Evolutionary conservation across 2,329 filamentous ascomycete species (phyloP).

Genomic region (Zarea fungicola): DNA sequence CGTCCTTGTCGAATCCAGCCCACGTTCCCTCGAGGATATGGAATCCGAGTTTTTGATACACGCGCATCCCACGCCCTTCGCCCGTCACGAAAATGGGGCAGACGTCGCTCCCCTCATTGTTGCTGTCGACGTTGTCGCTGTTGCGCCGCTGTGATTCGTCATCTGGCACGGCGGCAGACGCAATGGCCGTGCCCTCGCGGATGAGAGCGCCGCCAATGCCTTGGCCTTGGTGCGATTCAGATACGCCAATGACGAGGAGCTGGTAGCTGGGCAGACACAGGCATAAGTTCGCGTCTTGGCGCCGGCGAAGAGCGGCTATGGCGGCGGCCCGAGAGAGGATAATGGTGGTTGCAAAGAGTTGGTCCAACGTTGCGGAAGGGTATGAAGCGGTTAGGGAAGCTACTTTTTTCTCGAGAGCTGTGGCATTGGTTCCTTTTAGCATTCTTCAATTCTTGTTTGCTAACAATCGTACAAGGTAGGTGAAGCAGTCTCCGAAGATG

Average conservation of each 20-base stretch:
- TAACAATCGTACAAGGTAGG: too few relatives aligned
- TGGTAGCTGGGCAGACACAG: not conserved
- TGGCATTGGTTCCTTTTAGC: too few relatives aligned
- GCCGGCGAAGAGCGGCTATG: not conserved
- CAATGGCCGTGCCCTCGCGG: not conserved
- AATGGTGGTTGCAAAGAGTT: not conserved
- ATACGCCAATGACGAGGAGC: not conserved
- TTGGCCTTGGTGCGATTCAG: not conserved
- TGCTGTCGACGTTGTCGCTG: not conserved
- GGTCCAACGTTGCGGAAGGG: not conserved
- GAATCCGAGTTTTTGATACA: not conserved
- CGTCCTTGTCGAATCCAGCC: not conserved
- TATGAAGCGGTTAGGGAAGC: not conserved
- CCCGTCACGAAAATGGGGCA: conserved; percentile 7
- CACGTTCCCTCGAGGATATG: not conserved
- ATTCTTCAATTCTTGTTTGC: too few relatives aligned
- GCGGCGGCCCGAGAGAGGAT: not conserved
- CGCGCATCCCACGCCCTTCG: not conserved
- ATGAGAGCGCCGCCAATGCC: not conserved
- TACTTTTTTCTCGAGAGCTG: too few relatives aligned
- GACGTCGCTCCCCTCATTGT: too few relatives aligned
- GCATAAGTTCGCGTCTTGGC: not conserved
- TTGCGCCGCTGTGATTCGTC: too few relatives aligned
- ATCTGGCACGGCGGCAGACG: not conserved
- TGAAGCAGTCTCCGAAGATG: too few relatives aligned